Conservation (phyloP, 2,329 filamentous ascomycete species). For the Fusarium abutilonis region DNA sequence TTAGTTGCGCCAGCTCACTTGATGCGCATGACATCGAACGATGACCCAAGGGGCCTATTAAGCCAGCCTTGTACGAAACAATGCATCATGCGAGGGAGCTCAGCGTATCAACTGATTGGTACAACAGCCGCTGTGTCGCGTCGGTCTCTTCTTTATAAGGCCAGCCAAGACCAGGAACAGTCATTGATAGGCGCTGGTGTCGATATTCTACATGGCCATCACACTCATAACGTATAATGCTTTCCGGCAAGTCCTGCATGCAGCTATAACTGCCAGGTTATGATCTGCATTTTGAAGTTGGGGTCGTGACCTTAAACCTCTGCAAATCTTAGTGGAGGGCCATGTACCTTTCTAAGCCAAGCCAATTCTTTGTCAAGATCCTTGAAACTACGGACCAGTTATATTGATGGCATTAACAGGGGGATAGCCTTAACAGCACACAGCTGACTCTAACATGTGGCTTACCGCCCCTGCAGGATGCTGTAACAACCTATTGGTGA, state of each 20-base stretch:
- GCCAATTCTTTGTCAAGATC: constrained; percentile 2
- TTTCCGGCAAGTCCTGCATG: background rate
- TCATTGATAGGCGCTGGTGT: background rate
- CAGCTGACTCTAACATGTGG: constrained; percentile 18
- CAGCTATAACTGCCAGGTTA: background rate
- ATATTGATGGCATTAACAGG: background rate
- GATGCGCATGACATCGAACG: constrained; percentile 18
- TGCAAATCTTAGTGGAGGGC: background rate
- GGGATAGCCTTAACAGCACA: background rate
- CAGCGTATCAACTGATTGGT: constrained; percentile 10
- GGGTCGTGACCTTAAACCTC: background rate
- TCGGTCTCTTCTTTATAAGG: background rate
- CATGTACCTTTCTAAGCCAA: background rate
- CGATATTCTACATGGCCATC: background rate
- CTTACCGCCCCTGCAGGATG: constrained; percentile 13
- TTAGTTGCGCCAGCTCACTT: constrained; percentile 12
- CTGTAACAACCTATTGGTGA: background rate
- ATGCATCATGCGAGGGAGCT: constrained; percentile 17
- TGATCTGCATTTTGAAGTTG: constrained; percentile 2
- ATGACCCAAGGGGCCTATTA: constrained; percentile 4
- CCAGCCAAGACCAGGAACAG: background rate
- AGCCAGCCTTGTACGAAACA: background rate
- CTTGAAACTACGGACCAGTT: constrained; percentile 2
- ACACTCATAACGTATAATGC: background rate
- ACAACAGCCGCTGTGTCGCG: background rate